phyloP scores from a whole-genome alignment of 1,139 yeast genomes.

The Saccharomyces hybrid region DNA sequence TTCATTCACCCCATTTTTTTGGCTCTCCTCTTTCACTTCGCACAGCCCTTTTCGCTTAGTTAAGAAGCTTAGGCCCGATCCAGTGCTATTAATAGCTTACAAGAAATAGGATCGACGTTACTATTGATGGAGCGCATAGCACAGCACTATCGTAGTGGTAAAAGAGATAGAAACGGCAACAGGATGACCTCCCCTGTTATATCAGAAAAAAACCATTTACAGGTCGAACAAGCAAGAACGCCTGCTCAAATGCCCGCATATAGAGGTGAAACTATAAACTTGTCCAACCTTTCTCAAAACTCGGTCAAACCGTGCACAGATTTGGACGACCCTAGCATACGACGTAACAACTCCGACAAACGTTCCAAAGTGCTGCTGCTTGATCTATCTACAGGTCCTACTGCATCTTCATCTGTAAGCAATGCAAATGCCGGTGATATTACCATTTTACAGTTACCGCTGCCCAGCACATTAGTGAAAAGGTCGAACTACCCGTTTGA shows the following conservation, averaged over 20 bases:
- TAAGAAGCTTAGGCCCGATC: not conserved
- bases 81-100: not conserved
- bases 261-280: not conserved
- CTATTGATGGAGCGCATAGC: not conserved
- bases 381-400: not conserved
- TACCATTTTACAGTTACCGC: not conserved
- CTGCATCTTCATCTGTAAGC: not conserved
- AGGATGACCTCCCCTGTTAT: not conserved
- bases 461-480: conserved; percentile 65
- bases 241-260: not conserved
- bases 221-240: not conserved
- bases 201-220: not conserved
- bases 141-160: not conserved
- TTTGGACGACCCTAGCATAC: not conserved
- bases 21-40: not conserved
- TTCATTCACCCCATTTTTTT: not conserved
- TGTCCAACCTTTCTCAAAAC: not conserved
- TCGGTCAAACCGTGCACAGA: not conserved
- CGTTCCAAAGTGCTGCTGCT: not conserved
- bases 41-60: not conserved
- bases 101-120: not conserved
- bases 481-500: conserved; percentile 50
- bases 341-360: not conserved
- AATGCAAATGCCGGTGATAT: not conserved
- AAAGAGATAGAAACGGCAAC: not conserved